Evolutionary conservation across 129 eudicot species (phyloP).

Genomic region (Flaveria sonorensis): DNA sequence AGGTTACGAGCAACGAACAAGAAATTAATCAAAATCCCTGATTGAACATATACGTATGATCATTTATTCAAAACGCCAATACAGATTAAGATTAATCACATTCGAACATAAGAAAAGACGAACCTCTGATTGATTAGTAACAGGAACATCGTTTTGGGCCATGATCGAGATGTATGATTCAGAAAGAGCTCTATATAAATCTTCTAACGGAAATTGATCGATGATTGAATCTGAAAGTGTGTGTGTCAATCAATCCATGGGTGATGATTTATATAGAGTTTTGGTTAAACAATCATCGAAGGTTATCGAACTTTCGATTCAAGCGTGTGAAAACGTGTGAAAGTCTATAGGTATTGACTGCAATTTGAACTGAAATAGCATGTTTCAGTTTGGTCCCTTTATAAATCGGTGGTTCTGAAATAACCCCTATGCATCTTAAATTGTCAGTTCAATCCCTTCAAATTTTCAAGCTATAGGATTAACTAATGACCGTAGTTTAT

Average conservation of each 20-base stretch:
- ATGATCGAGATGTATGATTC: slow-evolving; percentile 13
- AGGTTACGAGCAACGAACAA: not conserved
- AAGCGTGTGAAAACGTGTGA: slow-evolving; percentile 3
- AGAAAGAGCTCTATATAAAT: not conserved
- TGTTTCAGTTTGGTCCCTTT: not conserved
- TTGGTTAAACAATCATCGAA: not conserved
- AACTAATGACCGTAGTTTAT: too few relatives aligned
- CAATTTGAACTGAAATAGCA: not conserved
- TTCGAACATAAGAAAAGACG: not conserved
- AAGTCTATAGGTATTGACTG: not conserved
- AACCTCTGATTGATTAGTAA: slow-evolving; percentile 26
- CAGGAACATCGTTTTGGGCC: slow-evolving; percentile 28
- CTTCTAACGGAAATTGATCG: not conserved
- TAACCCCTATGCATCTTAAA: not conserved
- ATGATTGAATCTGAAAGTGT: not conserved
- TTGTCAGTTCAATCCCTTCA: not conserved
- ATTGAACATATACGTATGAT: not conserved
- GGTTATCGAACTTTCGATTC: not conserved
- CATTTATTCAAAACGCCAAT: not conserved
- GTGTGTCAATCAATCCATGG: not conserved
- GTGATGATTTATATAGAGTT: not conserved
- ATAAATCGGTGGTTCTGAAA: not conserved
- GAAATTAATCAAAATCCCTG: not conserved
- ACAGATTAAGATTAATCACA: not conserved
- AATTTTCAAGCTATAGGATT: too few relatives aligned